Evolutionary conservation across 1,139 yeast species (phyloP).

Genomic region (Yamadazyma atmosphaerica): DNA sequence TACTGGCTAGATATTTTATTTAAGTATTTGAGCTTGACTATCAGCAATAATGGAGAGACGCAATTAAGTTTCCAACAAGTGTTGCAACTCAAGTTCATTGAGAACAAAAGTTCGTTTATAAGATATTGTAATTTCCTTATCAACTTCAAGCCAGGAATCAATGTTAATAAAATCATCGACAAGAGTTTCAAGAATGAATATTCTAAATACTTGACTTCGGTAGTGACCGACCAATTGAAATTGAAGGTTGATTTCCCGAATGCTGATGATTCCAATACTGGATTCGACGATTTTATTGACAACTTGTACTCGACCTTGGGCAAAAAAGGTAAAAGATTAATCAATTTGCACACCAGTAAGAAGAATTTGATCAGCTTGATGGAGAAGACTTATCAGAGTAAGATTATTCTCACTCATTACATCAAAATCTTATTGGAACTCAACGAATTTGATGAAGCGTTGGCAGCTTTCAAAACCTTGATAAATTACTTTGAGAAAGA

Average conservation of each 20-base stretch:
- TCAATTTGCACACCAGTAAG: constrained; percentile 25
- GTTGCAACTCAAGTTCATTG: constrained; percentile 23
- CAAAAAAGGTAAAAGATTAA: constrained; percentile 10
- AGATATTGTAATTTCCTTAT: constrained; percentile 32
- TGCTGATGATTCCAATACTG: constrained; percentile 24
- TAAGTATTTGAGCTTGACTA: constrained; percentile 23
- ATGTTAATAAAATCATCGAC: constrained; percentile 18
- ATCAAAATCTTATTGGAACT: constrained; percentile 36
- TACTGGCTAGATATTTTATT: constrained; percentile 40
- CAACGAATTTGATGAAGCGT: constrained; percentile 45
- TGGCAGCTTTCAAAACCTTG: constrained; percentile 44
- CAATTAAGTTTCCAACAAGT: constrained; percentile 24
- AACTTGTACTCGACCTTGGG: constrained; percentile 31
- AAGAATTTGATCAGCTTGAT: constrained; percentile 32
- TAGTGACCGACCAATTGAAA: constrained; percentile 14
- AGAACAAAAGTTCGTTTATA: constrained; percentile 28
- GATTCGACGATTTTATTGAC: constrained; percentile 30
- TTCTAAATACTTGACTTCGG: constrained; percentile 24
- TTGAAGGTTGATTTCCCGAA: constrained; percentile 29
- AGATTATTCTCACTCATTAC: constrained; percentile 31
- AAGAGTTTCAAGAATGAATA: constrained; percentile 33
- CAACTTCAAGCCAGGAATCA: constrained; percentile 19
- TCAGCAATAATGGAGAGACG: constrained; percentile 23
- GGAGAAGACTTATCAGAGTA: constrained; percentile 41
- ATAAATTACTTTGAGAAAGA: constrained; percentile 35